A percentile compares a stretch with the other conserved stretches of the same genome.
phyloP scores from a whole-genome alignment of 345 rosid species.

The Brassica rapa region DNA sequence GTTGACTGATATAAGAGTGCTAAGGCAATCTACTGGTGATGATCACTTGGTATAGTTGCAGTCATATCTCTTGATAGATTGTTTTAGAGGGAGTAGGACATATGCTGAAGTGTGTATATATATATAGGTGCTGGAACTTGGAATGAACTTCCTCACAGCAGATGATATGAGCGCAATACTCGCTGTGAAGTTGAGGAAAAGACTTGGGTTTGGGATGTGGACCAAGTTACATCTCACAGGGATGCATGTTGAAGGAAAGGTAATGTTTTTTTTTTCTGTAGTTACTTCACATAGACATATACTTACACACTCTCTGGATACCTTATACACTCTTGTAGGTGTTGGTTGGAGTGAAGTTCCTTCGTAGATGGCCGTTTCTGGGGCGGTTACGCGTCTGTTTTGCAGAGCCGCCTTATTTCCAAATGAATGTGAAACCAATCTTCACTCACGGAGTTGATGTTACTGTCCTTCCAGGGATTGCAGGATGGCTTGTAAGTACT shows the following conservation, averaged over 20 bases:
- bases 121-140: slow-evolving; percentile 83
- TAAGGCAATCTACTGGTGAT: slow-evolving; percentile 63
- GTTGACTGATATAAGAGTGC: slow-evolving; percentile 81
- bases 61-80: background rate
- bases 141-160: slow-evolving; percentile 83
- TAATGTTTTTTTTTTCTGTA: slow-evolving; percentile 20
- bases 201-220: slow-evolving; percentile 97
- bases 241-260: slow-evolving; percentile 99
- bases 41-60: slow-evolving; percentile 73
- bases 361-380: slow-evolving; percentile 84
- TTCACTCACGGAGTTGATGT: slow-evolving; percentile 79
- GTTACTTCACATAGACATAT: background rate
- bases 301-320: background rate
- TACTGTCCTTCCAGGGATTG: slow-evolving; percentile 86
- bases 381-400: slow-evolving; percentile 90
- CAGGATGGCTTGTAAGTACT: slow-evolving; percentile 94
- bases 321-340: slow-evolving; percentile 51
- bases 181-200: slow-evolving; percentile 76
- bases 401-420: slow-evolving; percentile 95
- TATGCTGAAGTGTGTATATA: background rate
- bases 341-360: slow-evolving; percentile 84
- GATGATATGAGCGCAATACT: slow-evolving; percentile 98
- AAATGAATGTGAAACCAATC: slow-evolving; percentile 88
- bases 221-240: slow-evolving; percentile 87
- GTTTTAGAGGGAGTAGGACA: background rate